These are phyloP conservation scores for Lachnellula subtilissima DNA, from an alignment of 2,329 filamentous ascomycete species.

Conservation along the genomic window DNA sequence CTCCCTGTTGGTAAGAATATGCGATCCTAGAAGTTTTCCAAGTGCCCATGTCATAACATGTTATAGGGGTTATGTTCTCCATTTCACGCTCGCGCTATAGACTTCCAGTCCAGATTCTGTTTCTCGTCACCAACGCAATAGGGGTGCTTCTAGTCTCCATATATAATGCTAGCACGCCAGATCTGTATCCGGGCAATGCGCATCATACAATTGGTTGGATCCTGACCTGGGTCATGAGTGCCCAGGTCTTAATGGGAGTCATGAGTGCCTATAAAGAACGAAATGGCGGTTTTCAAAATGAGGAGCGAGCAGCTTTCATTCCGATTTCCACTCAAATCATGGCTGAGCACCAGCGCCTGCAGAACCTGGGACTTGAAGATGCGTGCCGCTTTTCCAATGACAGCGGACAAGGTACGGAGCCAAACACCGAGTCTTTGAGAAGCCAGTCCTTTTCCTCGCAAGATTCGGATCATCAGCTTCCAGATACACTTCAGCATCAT, in stretches of 20 bases:
- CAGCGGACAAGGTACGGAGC: constrained; percentile 68
- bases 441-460: constrained; percentile 61
- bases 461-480: constrained; percentile 37
- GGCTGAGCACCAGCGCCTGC: constrained; percentile 45
- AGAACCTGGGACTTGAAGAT: constrained; percentile 33
- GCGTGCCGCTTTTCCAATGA: constrained; percentile 61
- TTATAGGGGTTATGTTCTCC: constrained; percentile 67
- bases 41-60: background rate
- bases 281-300: constrained; percentile 28
- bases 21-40: background rate
- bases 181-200: constrained; percentile 82
- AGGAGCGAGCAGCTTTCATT: constrained; percentile 56
- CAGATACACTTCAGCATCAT: background rate
- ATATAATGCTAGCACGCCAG: constrained; percentile 77
- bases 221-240: constrained; percentile 64
- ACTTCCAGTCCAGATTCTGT: constrained; percentile 62
- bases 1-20: constrained; percentile 59
- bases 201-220: constrained; percentile 88
- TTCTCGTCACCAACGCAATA: constrained; percentile 57
- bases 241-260: constrained; percentile 58
- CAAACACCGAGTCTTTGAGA: constrained; percentile 60
- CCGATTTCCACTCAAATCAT: constrained; percentile 55
- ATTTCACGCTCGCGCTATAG: constrained; percentile 72
- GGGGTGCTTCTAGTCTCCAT: constrained; percentile 62
- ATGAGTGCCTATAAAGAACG: constrained; percentile 23